These are phyloP conservation scores for Trametes villosa DNA, from an alignment of 768 basidiomycete genomes.

Conservation along the genomic window DNA sequence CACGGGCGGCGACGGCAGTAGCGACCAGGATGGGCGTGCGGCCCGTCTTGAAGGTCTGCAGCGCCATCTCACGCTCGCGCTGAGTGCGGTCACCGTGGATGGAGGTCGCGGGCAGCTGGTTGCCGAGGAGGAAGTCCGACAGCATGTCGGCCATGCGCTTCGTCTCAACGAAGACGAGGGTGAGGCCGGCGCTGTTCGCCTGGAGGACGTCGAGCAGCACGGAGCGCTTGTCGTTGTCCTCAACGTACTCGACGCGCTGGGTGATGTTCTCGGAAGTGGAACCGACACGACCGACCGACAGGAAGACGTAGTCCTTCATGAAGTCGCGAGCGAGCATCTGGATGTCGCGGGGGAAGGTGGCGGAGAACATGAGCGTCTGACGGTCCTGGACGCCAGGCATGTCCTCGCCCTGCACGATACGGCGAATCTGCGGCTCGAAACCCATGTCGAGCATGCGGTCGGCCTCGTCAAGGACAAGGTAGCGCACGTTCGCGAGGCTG, in stretches of 20 bases:
- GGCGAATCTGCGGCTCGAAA: constrained; percentile 99
- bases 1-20: constrained; percentile 98
- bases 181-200: constrained; percentile 77
- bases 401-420: constrained; percentile 97
- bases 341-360: constrained; percentile 99
- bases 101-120: constrained; percentile 88
- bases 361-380: constrained; percentile 99
- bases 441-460: constrained; percentile 99
- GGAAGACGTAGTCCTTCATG: constrained; percentile 98
- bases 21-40: constrained; percentile 97
- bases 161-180: constrained; percentile 98
- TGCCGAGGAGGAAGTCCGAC: constrained; percentile 89
- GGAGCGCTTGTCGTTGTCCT: constrained; percentile 95
- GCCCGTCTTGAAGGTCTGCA: constrained; percentile 94
- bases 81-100: constrained; percentile 99
- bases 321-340: constrained; percentile 96
- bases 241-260: constrained; percentile 98
- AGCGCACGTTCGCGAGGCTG: constrained; percentile 94
- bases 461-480: constrained; percentile 98
- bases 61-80: constrained; percentile 94
- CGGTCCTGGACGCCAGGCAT: constrained; percentile 94
- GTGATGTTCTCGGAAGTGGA: constrained; percentile 99
- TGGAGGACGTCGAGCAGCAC: constrained; percentile 93
- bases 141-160: constrained; percentile 99
- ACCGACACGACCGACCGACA: constrained; percentile 97